A percentile compares a stretch with the other conserved stretches of the same genome.
phyloP scores from a whole-genome alignment of 495 filamentous ascomycete species.

The Letharia columbiana region DNA sequence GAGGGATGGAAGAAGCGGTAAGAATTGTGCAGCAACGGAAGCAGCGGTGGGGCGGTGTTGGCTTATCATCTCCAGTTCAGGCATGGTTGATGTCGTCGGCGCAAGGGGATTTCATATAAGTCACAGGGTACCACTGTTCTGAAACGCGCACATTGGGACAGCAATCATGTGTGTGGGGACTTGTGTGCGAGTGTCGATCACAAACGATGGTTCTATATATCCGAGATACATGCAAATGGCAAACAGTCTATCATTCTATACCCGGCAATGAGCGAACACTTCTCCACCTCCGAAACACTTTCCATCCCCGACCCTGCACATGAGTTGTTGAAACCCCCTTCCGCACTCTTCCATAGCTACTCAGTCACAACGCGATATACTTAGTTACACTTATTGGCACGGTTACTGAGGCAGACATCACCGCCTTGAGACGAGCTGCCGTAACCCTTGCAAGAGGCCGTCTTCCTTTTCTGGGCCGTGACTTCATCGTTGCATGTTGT shows the following conservation, averaged over 20 bases:
- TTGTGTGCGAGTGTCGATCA: not conserved
- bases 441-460: conserved; percentile 10
- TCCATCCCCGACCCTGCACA: conserved; percentile 5
- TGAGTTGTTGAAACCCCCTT: not conserved
- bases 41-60: not conserved
- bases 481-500: not conserved
- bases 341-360: not conserved
- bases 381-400: conserved; percentile 7
- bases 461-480: not conserved
- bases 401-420: conserved; percentile 15
- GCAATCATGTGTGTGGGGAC: not conserved
- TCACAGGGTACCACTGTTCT: not conserved
- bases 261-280: not conserved
- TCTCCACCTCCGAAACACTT: not conserved
- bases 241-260: conserved; percentile 5
- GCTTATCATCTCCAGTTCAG: not conserved
- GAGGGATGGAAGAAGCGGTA: not conserved
- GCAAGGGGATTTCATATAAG: not conserved
- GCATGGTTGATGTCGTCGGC: not conserved
- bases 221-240: not conserved
- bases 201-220: not conserved
- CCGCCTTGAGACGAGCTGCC: conserved; percentile 5
- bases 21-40: not conserved
- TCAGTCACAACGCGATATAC: not conserved
- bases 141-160: not conserved